Evolutionary conservation across 345 rosid genomes (phyloP), one percentile per base, ranked within the genome.

Genomic region (Laguncularia racemosa): DNA sequence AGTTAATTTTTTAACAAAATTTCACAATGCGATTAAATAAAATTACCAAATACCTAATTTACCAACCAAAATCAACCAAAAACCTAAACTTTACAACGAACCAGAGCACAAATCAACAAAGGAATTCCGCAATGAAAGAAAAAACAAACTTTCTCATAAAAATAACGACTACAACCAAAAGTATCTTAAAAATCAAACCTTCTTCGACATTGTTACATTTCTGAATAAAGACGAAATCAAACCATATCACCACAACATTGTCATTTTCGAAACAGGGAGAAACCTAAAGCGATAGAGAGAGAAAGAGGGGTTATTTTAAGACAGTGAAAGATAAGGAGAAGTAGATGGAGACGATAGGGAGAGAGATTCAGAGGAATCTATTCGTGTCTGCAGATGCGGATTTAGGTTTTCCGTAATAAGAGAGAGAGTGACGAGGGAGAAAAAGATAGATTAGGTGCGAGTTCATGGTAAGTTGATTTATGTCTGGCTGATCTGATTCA

Each of bases 391-490:
- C 26, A 59, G 26, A 52, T 59, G 55, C 45, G 53, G 44, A 14
- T 48, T 67, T 72, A 77, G 74, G 69, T 72, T 73, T 71, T 67
- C 66, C 40, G 52, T 44, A 0, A 52, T 26, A 55, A 66, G 55
- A 60, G 48, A 40, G 56, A 52, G 54, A 28, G n/a, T n/a, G 61
- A 57, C 43, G 33, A 40, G 40, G 66, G 46, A 20, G 60, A 55
- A 66, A 48, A 50, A 21, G 51, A 15, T 19, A 15, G 52, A 13
- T 14, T 9, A 2, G 53, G 53, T 3, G 53, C 16, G 10, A 19
- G 55, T 44, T 2, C 46, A 21, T 13, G 14, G 58, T 38, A 33
- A 9, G 40, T 7, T 33, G 40, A 1, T 33, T 26, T 7, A 33
- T 33, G 40, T 33, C 40, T 33, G 40, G 4, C 40, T 0, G 40